Base-by-base conservation (phyloP, 2,329 filamentous ascomycete genomes). In the Pyrenophora seminiperda region DNA sequence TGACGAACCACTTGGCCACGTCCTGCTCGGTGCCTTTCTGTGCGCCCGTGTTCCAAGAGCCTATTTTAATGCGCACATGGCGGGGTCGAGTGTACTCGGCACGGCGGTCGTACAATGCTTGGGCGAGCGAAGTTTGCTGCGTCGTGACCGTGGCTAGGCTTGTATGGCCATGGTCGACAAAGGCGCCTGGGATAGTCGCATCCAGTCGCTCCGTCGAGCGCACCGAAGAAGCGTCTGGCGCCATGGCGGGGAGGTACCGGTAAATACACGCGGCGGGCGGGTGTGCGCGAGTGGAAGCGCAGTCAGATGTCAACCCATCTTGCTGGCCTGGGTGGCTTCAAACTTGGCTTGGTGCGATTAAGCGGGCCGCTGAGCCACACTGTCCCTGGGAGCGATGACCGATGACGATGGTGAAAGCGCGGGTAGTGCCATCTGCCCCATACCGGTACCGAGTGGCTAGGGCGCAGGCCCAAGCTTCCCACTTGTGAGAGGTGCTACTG, bases 1-100 rank as follows among this genome's bases (percentile, higher is more conserved):
- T 79, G 6, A 95, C 82, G 70, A 99, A 97, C 94, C 94, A 99
- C 24, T 83, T 84, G 6, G 85, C 88, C 4, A 99, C 77, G 68
- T 97, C 94, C 60, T 90, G 89, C 72, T 96, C 91, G 0, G 91
- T 91, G 18, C 89, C 91, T 10, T 89, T 85, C 58, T 89, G 86
- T 1, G 88, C 86, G 3, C 91, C 94, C 13, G 96, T 90, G 73
- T 99, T 99, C 94, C 94, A 99, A 0, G 90, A 88, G 33, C 93
- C 94, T 42, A 99, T 82, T 75, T 97, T 97, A 73, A 99, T 83
- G 58, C 86, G 87, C 61, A 96, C 84, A 41, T 82, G 82, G 69
- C 86, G 86, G 34, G 86, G 83, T 30, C 86, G 83, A 19, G 88
- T 87, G 71, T 92, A 99, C 71, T 97, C 92, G 40, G 83, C 76